These are phyloP conservation scores for Sistotremastrum suecicum DNA, from an alignment of 768 basidiomycete genomes.

Conservation along the genomic window DNA sequence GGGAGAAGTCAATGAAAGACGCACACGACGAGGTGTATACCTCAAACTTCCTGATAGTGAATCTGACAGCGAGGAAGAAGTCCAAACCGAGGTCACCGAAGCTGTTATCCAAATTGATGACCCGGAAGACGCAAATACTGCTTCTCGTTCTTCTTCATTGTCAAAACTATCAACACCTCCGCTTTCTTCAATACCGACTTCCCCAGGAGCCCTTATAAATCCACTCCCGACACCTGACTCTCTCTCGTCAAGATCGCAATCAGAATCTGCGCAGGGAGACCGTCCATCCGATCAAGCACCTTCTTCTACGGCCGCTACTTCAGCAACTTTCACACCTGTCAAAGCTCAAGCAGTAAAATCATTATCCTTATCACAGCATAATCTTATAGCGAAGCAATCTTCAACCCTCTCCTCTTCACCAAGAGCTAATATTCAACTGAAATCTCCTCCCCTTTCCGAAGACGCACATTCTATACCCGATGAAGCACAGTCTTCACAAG, in stretches of 20 bases:
- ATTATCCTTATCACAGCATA: neutral
- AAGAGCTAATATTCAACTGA: slow-evolving; percentile 21
- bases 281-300: no score
- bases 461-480: slow-evolving; percentile 23
- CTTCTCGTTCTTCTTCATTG: no score
- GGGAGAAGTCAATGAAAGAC: slow-evolving; percentile 56
- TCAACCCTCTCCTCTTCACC: neutral
- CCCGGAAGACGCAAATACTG: neutral
- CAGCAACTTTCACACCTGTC: no score
- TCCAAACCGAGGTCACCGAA: slow-evolving; percentile 34
- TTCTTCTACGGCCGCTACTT: no score
- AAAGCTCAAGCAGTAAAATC: no score
- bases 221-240: neutral
- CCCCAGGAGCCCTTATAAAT: neutral
- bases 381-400: no score
- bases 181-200: no score
- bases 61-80: slow-evolving; percentile 46
- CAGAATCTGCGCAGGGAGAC: no score
- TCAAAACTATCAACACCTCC: no score
- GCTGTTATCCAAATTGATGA: slow-evolving; percentile 22
- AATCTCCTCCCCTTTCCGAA: slow-evolving; percentile 35
- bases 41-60: slow-evolving; percentile 47
- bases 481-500: slow-evolving; percentile 19
- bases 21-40: slow-evolving; percentile 74
- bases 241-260: no score